Conservation (phyloP, 2,329 filamentous ascomycete genomes). For the Colletotrichum zoysiae region DNA sequence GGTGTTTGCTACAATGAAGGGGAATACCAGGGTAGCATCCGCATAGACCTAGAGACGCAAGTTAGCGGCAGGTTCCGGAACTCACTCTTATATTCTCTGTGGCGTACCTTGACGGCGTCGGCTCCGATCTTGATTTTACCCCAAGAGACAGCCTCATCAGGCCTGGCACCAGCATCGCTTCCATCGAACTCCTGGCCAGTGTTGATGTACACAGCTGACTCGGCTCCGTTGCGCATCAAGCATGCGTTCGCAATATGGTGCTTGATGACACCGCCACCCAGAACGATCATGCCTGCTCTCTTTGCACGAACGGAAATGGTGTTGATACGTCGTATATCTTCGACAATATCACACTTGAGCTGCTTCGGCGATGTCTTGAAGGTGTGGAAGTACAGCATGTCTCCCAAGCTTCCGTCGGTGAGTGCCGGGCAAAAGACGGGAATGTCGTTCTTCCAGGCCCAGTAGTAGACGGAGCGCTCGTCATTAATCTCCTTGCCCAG, state of each 20-base stretch:
- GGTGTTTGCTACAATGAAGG: constrained; percentile 75
- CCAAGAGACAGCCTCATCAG: constrained; percentile 98
- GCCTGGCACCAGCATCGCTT: constrained; percentile 92
- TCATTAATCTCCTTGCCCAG: constrained; percentile 95
- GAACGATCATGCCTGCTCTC: constrained; percentile 92
- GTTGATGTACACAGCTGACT: constrained; percentile 97
- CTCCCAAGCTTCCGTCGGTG: constrained; percentile 93
- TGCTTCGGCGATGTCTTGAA: constrained; percentile 88
- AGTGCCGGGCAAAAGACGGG: constrained; percentile 97
- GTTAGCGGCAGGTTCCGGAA: background rate
- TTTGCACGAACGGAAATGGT: constrained; percentile 90
- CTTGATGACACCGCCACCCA: constrained; percentile 96
- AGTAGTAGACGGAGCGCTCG: constrained; percentile 93
- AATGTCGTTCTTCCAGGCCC: constrained; percentile 97
- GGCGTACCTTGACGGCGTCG: constrained; percentile 85
- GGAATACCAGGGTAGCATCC: constrained; percentile 74
- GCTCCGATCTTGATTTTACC: constrained; percentile 95
- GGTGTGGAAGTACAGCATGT: constrained; percentile 99
- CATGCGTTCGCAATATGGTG: constrained; percentile 99
- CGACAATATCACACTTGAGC: constrained; percentile 89
- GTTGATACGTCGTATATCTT: constrained; percentile 94
- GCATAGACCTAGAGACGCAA: constrained; percentile 65
- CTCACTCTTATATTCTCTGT: constrained; percentile 5
- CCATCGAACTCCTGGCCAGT: constrained; percentile 98
- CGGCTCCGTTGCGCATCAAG: constrained; percentile 96